These are phyloP conservation scores for Botrytis aclada DNA, from an alignment of 2,329 filamentous ascomycete species.

Conservation along the genomic window DNA sequence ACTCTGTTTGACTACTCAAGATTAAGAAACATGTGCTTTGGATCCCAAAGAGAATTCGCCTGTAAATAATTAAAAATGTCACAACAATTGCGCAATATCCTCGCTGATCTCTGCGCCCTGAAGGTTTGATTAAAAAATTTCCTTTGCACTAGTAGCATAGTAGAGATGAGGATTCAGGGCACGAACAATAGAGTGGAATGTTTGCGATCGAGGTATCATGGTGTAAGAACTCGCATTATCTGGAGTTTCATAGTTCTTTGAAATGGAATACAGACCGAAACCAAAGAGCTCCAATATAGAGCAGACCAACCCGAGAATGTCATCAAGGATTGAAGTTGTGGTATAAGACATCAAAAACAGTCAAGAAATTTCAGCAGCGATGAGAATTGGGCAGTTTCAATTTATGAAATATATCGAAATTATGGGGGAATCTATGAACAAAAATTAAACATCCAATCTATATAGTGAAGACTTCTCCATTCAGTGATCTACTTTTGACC, in stretches of 20 bases:
- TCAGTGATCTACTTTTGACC: slow-evolving; percentile 30
- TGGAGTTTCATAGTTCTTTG: background rate
- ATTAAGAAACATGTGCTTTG: background rate
- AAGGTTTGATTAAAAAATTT: background rate
- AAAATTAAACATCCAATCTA: slow-evolving; percentile 1
- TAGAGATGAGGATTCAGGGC: too few species aligned
- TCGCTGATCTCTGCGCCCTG: background rate
- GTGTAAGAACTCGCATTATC: background rate
- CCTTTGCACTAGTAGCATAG: background rate
- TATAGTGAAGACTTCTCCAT: slow-evolving; percentile 25
- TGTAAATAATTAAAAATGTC: background rate
- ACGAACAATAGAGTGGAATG: background rate
- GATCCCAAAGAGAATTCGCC: background rate
- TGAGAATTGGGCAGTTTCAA: background rate
- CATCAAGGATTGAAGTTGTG: background rate
- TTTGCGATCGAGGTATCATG: background rate
- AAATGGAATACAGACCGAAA: background rate
- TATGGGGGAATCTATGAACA: slow-evolving; percentile 1
- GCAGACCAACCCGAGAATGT: background rate
- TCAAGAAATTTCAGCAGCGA: background rate
- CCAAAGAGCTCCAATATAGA: background rate
- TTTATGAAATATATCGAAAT: too few species aligned
- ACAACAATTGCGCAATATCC: background rate
- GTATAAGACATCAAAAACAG: background rate
- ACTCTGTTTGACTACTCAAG: background rate